Evolutionary conservation across 768 basidiomycete genomes (phyloP).

Genomic region (Phaffia tasmanica): DNA sequence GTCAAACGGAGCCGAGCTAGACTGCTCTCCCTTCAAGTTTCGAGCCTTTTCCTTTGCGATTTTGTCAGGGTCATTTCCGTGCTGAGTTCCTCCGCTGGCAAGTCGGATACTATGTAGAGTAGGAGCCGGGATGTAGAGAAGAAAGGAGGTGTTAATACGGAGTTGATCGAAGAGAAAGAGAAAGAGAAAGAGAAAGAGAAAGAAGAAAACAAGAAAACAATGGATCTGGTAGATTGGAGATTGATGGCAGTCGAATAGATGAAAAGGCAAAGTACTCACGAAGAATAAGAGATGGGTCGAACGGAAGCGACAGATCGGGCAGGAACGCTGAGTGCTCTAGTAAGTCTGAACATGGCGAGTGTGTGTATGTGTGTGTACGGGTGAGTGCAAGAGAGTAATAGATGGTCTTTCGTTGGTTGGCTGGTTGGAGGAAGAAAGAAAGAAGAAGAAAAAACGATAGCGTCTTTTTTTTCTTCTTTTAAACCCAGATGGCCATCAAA

Average conservation of each 20-base stretch:
- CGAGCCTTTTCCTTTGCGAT: slow-evolving; percentile 17
- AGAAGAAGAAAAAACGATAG: too few species aligned
- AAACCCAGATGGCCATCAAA: too few species aligned
- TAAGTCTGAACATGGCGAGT: slow-evolving; percentile 11
- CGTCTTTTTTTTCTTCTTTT: too few species aligned
- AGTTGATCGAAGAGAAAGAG: background rate
- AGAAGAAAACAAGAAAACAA: too few species aligned
- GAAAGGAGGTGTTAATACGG: background rate
- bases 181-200: background rate
- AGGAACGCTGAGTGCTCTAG: background rate
- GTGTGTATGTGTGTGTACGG: too few species aligned
- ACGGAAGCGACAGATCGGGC: slow-evolving; percentile 1
- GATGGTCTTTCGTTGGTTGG: too few species aligned
- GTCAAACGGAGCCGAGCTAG: slow-evolving; percentile 4
- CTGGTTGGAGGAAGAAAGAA: too few species aligned
- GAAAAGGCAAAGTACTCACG: slow-evolving; percentile 1
- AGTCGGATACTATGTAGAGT: slow-evolving; percentile 5
- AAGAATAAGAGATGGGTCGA: slow-evolving; percentile 3
- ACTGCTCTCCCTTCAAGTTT: slow-evolving; percentile 18
- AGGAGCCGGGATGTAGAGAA: background rate
- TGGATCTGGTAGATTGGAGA: background rate
- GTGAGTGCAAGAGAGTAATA: too few species aligned
- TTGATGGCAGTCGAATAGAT: background rate
- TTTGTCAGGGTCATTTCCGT: slow-evolving; percentile 19
- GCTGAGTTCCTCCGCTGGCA: slow-evolving; percentile 4